These are phyloP conservation scores for Boletus chippewaensis DNA, from an alignment of 1,284 basidiomycete genomes.

Conservation along the genomic window DNA sequence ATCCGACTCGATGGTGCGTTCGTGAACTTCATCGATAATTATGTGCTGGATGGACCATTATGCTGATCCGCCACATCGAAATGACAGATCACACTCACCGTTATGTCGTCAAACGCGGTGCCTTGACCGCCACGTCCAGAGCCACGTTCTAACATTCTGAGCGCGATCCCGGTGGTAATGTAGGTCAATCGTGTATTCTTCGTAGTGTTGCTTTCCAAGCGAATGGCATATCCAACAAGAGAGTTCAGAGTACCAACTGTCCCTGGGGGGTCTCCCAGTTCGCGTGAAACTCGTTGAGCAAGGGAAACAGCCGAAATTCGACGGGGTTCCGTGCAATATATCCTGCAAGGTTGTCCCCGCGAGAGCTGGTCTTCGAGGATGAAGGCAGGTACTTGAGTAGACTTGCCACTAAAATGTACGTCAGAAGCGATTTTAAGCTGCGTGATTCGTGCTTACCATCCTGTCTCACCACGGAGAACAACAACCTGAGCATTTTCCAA, in stretches of 20 bases:
- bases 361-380: conserved; percentile 89
- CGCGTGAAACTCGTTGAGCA: conserved; percentile 90
- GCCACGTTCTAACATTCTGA: conserved; percentile 91
- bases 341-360: conserved; percentile 80
- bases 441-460: conserved; percentile 54
- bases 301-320: conserved; percentile 97
- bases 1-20: conserved; percentile 96
- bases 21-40: conserved; percentile 83
- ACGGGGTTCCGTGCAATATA: conserved; percentile 94
- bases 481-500: conserved; percentile 81
- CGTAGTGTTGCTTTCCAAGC: conserved; percentile 85
- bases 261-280: conserved; percentile 83
- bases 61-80: background rate
- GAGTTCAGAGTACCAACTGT: conserved; percentile 77
- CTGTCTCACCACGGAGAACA: conserved; percentile 96
- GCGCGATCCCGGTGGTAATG: conserved; percentile 92
- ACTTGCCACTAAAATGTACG: conserved; percentile 71
- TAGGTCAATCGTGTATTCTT: conserved; percentile 78
- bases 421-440: conserved; percentile 11
- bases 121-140: conserved; percentile 59
- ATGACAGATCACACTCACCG: conserved; percentile 42
- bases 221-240: conserved; percentile 92
- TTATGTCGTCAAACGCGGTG: conserved; percentile 89
- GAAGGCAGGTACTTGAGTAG: conserved; percentile 94
- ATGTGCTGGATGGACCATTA: conserved; percentile 32